Base-by-base conservation (phyloP, 345 rosid genomes). In the Rhodomyrtus tomentosa region DNA sequence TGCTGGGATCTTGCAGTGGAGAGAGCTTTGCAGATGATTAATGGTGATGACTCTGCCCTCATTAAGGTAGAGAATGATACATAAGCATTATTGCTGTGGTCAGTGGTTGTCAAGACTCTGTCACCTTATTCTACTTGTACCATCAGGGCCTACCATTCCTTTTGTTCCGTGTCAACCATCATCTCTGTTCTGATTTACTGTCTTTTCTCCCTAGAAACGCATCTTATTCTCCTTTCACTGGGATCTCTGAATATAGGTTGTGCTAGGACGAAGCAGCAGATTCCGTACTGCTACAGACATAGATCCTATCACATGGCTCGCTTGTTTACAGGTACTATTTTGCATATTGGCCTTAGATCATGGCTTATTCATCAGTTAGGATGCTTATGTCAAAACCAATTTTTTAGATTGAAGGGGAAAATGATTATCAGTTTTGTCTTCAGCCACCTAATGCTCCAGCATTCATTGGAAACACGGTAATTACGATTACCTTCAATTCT, bases 381-480 rank as follows among this genome's bases (percentile, higher is more conserved):
- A 49, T 10, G 58, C 50, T 25, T 52, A 54, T 7, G 29, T 80
- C 81, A 56, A 84, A 54, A 45, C 20, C 42, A 85, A 7, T 16
- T 82, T 83, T 88, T 83, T 91, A 96, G 95, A 87, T 89, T 82
- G 98, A 93, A 92, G 98, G 98, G 55, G 93, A 91, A 87, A 92
- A 94, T 86, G 93, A 96, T 36, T 96, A 95, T 86, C 99, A 96
- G 82, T 96, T 96, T 86, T 93, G 92, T 91, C 93, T 96, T 86
- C 99, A 96, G 89, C 99, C 98, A 81, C 94, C 95, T 27, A 86
- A 91, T 89, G 93, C 93, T 84, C 95, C 98, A n/a, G 94, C 99
- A 84, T 96, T 95, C 86, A 91, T 96, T 79, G 98, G 98, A 83
- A 96, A 96, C 92, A 96, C 99, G 89, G 99, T 90, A 89, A 59